Percentiles rank a stretch among this genome's conserved stretches.
Conservation (phyloP, 352 stramenopile species). For the Globisporangium spiculum region DNA sequence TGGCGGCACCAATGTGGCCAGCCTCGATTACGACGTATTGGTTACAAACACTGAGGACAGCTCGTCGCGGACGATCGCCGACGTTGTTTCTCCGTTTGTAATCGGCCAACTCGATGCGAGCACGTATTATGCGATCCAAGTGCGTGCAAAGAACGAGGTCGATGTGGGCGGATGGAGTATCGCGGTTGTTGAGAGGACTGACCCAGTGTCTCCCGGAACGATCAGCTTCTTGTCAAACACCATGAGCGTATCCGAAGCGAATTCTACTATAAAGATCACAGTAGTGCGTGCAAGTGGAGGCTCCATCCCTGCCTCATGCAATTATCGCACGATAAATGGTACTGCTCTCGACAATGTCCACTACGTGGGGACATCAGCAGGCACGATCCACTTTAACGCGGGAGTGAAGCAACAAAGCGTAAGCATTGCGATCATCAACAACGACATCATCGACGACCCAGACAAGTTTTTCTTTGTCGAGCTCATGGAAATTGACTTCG, state of each 20-base stretch:
- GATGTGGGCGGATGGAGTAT: constrained; percentile 31
- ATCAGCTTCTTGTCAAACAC: constrained; percentile 29
- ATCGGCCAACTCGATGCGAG: constrained; percentile 24
- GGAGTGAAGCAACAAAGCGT: constrained; percentile 24
- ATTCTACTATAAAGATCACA: constrained; percentile 7
- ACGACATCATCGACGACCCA: constrained; percentile 40
- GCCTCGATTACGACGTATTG: constrained; percentile 29
- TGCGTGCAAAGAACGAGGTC: constrained; percentile 26
- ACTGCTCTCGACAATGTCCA: constrained; percentile 33
- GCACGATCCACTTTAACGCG: constrained; percentile 28
- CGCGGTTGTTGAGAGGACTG: constrained; percentile 28
- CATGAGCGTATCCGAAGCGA: constrained; percentile 28
- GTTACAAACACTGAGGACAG: constrained; percentile 8
- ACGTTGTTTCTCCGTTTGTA: not conserved
- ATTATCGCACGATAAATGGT: constrained; percentile 30
- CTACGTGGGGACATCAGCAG: constrained; percentile 19
- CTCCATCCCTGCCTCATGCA: constrained; percentile 32
- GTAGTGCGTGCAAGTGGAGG: constrained; percentile 35
- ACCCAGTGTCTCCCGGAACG: constrained; percentile 42
- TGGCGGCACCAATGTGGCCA: constrained; percentile 24
- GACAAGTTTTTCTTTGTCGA: constrained; percentile 46
- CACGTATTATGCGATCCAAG: constrained; percentile 31
- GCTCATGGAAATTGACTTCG: constrained; percentile 20
- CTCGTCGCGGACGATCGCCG: not conserved
- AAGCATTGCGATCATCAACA: constrained; percentile 45